These are phyloP conservation scores for Spinacia oleracea DNA, from an alignment of 179 eudicot species.

Conservation along the genomic window DNA sequence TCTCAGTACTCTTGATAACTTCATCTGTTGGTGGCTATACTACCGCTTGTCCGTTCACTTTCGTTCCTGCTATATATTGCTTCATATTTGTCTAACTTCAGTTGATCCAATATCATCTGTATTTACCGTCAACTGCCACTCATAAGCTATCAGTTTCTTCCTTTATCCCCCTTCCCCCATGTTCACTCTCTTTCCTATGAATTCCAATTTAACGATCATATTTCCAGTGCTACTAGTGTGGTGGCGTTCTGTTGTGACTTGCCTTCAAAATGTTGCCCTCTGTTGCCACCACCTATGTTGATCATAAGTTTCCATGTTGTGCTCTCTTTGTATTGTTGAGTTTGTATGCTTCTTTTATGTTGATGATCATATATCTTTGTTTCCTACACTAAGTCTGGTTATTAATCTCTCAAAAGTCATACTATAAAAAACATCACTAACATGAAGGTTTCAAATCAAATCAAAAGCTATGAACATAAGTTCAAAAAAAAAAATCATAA, in stretches of 20 bases:
- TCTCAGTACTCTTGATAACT: background rate
- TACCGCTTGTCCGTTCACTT: background rate
- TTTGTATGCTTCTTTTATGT: background rate
- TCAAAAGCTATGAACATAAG: background rate
- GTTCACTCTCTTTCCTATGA: background rate
- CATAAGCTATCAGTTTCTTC: background rate
- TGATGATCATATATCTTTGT: background rate
- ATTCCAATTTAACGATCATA: background rate
- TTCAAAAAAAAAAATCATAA: background rate
- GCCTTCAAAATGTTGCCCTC: background rate
- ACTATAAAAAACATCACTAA: background rate
- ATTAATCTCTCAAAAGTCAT: background rate
- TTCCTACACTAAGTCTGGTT: background rate
- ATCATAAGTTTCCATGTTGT: background rate
- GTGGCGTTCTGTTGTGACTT: background rate
- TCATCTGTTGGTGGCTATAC: background rate
- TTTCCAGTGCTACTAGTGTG: background rate
- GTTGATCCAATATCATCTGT: background rate
- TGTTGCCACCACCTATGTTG: constrained; percentile 3
- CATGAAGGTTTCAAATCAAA: no score
- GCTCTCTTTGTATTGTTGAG: background rate
- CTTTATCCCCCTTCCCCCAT: background rate
- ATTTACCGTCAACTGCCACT: background rate
- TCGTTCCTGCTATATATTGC: background rate
- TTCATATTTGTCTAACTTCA: background rate